A percentile compares a stretch with the other conserved stretches of the same genome.
Conservation (phyloP, 2,329 filamentous ascomycete species). For the Fusarium lateritium region DNA sequence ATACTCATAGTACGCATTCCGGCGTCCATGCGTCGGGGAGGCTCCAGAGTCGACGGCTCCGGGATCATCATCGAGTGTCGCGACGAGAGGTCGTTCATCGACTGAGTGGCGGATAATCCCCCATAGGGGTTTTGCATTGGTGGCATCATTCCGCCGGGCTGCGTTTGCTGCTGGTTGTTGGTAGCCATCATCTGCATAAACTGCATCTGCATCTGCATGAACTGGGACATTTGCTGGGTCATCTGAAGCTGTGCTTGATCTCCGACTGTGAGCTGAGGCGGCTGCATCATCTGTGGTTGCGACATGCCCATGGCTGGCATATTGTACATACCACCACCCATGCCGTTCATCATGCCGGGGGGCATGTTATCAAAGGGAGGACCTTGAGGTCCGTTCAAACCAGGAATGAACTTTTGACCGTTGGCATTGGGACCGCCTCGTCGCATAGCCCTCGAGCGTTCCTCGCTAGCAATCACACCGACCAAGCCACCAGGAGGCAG, state of each 20-base stretch:
- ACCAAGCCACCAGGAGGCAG: conserved; percentile 83
- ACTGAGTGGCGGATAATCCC: conserved; percentile 54
- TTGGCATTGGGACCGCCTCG: conserved; percentile 83
- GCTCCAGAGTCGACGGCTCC: conserved; percentile 60
- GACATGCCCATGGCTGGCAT: conserved; percentile 51
- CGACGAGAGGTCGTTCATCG: conserved; percentile 61
- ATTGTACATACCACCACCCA: conserved; percentile 51
- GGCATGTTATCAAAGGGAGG: conserved; percentile 64
- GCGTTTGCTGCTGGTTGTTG: conserved; percentile 52
- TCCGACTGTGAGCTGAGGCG: conserved; percentile 67
- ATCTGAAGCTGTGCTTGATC: conserved; percentile 85
- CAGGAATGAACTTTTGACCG: conserved; percentile 58
- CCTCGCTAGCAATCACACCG: conserved; percentile 89
- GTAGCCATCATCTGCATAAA: conserved; percentile 87
- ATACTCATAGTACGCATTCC: conserved; percentile 84
- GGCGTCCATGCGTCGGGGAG: conserved; percentile 58
- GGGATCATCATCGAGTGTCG: conserved; percentile 63
- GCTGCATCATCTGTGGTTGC: conserved; percentile 56
- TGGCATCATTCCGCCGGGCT: conserved; percentile 40
- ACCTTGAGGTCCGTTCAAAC: conserved; percentile 55
- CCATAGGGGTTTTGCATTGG: conserved; percentile 51
- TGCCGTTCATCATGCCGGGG: conserved; percentile 59
- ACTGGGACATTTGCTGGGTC: conserved; percentile 86
- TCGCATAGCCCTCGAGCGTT: conserved; percentile 82
- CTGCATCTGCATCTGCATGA: conserved; percentile 96